phyloP scores from a whole-genome alignment of 2,329 filamentous ascomycete genomes.

The Aspergillus sergii region DNA sequence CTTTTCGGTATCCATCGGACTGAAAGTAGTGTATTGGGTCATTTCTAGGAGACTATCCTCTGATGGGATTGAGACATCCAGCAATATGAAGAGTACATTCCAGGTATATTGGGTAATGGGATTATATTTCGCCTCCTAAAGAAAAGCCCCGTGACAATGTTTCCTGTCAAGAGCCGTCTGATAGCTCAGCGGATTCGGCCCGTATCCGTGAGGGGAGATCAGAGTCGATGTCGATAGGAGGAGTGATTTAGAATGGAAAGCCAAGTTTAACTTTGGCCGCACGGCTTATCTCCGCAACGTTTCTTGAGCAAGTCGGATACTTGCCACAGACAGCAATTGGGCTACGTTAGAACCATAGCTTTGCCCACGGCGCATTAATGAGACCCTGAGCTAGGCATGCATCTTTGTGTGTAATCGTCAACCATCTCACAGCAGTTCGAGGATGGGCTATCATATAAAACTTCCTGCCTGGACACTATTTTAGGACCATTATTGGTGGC shows the following conservation, averaged over 20 bases:
- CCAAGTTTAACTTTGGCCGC: background rate
- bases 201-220: conserved; percentile 5
- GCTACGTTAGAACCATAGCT: background rate
- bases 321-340: background rate
- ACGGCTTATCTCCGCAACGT: background rate
- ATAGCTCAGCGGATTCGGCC: background rate
- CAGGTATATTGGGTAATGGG: background rate
- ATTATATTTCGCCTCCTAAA: background rate
- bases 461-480: too few relatives aligned
- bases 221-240: background rate
- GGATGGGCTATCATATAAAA: too few relatives aligned
- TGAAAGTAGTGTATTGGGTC: background rate
- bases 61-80: background rate
- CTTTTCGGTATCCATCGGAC: background rate
- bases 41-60: background rate
- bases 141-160: background rate
- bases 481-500: too few relatives aligned
- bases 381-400: background rate
- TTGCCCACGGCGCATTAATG: background rate
- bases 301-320: background rate
- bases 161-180: background rate
- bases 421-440: too few relatives aligned
- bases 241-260: background rate
- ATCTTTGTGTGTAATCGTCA: too few relatives aligned
- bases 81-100: background rate